A percentile compares a stretch with the other conserved stretches of the same genome.
Evolutionary conservation across 305 asterid genomes (phyloP).

Genomic region (Euphrasia arctica): DNA sequence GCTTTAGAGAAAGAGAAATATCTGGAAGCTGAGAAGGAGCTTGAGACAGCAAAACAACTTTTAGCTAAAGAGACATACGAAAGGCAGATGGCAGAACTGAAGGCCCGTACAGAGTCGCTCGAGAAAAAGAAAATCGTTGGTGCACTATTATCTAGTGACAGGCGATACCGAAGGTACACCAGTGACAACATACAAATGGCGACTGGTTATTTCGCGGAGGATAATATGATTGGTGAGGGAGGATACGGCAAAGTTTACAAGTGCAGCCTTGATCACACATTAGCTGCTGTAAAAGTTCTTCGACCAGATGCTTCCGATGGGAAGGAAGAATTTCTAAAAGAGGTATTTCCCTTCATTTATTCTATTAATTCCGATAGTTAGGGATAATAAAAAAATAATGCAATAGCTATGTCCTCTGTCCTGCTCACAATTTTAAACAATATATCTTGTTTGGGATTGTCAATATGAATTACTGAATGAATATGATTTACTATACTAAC

Average conservation of each 20-base stretch:
- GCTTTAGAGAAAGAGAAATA: constrained; percentile 62
- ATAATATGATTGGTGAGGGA: constrained; percentile 75
- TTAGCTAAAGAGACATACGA: constrained; percentile 64
- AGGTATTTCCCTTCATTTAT: constrained; percentile 36
- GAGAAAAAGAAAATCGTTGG: constrained; percentile 65
- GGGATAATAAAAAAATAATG: background rate
- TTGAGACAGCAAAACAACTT: constrained; percentile 57
- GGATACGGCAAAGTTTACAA: constrained; percentile 92
- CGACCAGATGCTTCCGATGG: constrained; percentile 51
- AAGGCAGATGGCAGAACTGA: constrained; percentile 71
- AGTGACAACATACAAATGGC: constrained; percentile 63
- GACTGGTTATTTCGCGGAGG: constrained; percentile 54
- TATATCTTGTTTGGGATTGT: no score
- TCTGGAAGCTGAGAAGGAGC: constrained; percentile 74
- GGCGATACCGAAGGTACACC: constrained; percentile 74
- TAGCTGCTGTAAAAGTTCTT: constrained; percentile 80
- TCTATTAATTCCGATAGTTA: background rate
- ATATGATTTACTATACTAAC: no score
- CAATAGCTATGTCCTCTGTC: no score
- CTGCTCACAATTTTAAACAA: no score
- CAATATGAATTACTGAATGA: no score
- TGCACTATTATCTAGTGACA: constrained; percentile 57
- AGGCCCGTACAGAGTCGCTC: constrained; percentile 47
- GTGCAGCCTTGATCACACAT: constrained; percentile 72
- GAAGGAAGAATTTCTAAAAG: constrained; percentile 77